These are phyloP conservation scores for Mycena latifolia DNA, from an alignment of 768 basidiomycete genomes.

Conservation along the genomic window DNA sequence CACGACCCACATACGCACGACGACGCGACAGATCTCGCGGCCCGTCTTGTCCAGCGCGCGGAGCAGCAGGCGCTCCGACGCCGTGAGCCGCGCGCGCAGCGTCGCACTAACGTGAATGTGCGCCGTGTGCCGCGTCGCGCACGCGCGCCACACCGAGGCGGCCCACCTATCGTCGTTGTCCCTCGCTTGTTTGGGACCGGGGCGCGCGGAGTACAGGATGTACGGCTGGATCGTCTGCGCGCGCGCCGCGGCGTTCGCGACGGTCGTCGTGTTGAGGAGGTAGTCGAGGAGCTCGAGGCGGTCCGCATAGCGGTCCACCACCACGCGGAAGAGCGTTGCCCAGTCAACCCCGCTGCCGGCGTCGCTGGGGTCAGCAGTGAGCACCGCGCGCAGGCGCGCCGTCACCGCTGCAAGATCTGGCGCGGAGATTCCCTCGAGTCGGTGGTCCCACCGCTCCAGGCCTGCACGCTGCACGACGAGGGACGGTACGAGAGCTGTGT, in stretches of 20 bases:
- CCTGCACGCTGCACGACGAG: not conserved
- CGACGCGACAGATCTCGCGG: slow-evolving; percentile 28
- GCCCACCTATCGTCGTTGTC: slow-evolving; percentile 44
- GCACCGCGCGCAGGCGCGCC: slow-evolving; percentile 26
- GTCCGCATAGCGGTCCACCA: slow-evolving; percentile 47
- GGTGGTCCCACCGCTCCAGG: slow-evolving; percentile 32
- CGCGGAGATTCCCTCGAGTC: slow-evolving; percentile 40
- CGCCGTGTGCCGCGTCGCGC: slow-evolving; percentile 38
- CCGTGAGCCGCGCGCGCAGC: slow-evolving; percentile 36
- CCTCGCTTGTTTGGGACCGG: not conserved
- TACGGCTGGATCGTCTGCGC: slow-evolving; percentile 27
- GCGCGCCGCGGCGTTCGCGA: not conserved
- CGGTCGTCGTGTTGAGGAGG: slow-evolving; percentile 32
- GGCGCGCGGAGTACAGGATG: slow-evolving; percentile 2
- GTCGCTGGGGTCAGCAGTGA: not conserved
- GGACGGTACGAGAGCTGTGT: slow-evolving; percentile 31
- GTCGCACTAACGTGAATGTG: slow-evolving; percentile 14
- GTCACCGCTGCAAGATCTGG: slow-evolving; percentile 35
- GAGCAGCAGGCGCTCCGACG: slow-evolving; percentile 44
- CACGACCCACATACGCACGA: slow-evolving; percentile 31
- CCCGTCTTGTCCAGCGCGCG: slow-evolving; percentile 30
- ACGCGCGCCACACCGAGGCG: slow-evolving; percentile 43
- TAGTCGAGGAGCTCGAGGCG: slow-evolving; percentile 45
- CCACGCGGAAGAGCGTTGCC: slow-evolving; percentile 42
- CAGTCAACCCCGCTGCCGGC: slow-evolving; percentile 48